Base-by-base conservation (phyloP, 2,329 filamentous ascomycete genomes). In the Dactylellina sp. region DNA sequence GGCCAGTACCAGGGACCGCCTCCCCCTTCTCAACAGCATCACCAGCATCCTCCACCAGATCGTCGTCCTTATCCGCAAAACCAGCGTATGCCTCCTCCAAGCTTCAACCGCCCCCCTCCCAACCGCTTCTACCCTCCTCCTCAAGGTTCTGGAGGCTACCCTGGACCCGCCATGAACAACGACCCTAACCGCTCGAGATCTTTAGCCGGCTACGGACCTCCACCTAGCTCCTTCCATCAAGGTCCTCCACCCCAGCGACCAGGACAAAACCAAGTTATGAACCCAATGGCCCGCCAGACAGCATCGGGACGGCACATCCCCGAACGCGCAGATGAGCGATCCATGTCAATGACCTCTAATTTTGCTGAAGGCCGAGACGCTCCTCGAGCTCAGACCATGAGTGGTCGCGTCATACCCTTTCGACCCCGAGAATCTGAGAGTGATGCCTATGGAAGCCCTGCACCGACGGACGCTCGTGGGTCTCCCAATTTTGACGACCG, bases 281-380 rank as follows among this genome's bases (percentile, higher is more conserved):
- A 84, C 72, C 84, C 86, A 63, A 86, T 88, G 77, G 89, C 92
- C 1, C 86, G 90, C 75, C 96, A 92, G 53, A 99, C 95, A 1
- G 92, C 93, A 7, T 93, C 97, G 80, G 95, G 95, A 32, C 88
- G 95, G 74, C 85, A 95, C 37, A 93, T 99, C 7, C 95, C 95
- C 0, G 93, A 97, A 80, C 89, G 94, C 61, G 91, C 93, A 75
- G 92, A 96, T 78, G 94, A 98, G 81, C 88, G 95, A 68, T 89
- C 95, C 76, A 98, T 98, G 95, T 97, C 94, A 49, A 90, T 99
- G 89, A 95, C 90, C 3, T 92, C 91, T 7, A 91, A 92, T 77
- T 86, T 89, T 1, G 85, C 90, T 61, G 92, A 96, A 77, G 20
- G 47, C n/a, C 86, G 87, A 74, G 90, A 91, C 78, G 84, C 93